Evolutionary conservation across 306 rosid genomes (phyloP), one percentile per base, ranked within the genome.

Genomic region (Corylus heterophylla): DNA sequence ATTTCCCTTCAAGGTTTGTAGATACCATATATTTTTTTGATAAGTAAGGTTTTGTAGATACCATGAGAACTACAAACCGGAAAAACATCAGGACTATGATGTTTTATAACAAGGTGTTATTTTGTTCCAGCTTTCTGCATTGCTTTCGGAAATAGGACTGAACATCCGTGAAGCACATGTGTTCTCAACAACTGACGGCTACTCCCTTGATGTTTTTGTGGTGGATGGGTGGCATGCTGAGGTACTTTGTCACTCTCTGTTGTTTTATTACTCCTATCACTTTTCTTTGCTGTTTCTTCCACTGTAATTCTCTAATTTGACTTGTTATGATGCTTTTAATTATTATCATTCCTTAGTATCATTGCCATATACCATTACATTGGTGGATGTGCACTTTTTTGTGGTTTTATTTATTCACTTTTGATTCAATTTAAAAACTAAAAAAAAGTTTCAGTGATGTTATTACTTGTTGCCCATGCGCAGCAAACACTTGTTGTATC

Each of bases 91-190:
- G 22, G 75, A 25, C 39, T 5, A 54, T 8, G 54, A 48, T 12
- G 62, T 80, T 74, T 77, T 78, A 82, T 89, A 69, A 86, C 79
- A 17, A 44, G 64, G 17, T 82, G 54, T 84, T 77, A 63, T 83
- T 82, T 83, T 84, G 49, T 68, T 75, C 52, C 78, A 89, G 92
- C 92, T 89, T 64, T 89, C 92, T 69, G 79, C 92, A 12, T 80
- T 89, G 75, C 92, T 89, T 72, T 89, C 92, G 51, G 90, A 89
- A 80, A 86, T 89, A 82, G 92, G 87, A 73, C 87, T 89, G 73
- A 89, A 89, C 83, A 89, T 89, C 73, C 92, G 92, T 42, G 92
- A 89, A 78, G 92, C 92, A 70, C 92, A 89, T 66, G 92, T 89
- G 44, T 89, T 89, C 82, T 89, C 90, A 16, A 89, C 92, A n/a